Conservation (phyloP, 805 yeast species). For the Cyberlindnera mississippiensis region DNA sequence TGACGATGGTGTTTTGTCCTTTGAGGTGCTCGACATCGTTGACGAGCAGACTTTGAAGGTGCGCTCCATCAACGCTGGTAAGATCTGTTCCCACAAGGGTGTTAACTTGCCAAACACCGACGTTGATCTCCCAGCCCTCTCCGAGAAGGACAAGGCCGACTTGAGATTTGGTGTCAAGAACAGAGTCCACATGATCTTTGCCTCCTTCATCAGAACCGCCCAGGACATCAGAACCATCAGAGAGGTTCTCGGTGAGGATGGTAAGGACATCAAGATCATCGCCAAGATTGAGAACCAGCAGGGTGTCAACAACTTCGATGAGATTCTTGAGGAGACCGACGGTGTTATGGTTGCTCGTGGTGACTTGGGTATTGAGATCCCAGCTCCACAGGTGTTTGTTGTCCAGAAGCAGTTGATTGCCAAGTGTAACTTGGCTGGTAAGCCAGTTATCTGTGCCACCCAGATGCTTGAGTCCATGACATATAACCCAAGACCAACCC, state of each 20-base stretch:
- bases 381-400: slow-evolving; percentile 97
- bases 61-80: slow-evolving; percentile 89
- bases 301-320: slow-evolving; percentile 99
- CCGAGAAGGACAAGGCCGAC: slow-evolving; percentile 94
- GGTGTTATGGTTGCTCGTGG: slow-evolving; percentile 99
- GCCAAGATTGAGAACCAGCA: slow-evolving; percentile 99
- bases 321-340: slow-evolving; percentile 88
- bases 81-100: slow-evolving; percentile 96
- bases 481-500: slow-evolving; percentile 99
- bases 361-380: slow-evolving; percentile 98
- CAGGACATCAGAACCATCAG: slow-evolving; percentile 88
- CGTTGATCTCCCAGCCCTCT: slow-evolving; percentile 96
- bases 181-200: slow-evolving; percentile 97
- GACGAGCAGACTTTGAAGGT: slow-evolving; percentile 83
- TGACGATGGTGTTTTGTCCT: slow-evolving; percentile 97
- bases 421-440: slow-evolving; percentile 98
- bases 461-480: slow-evolving; percentile 99
- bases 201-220: slow-evolving; percentile 96
- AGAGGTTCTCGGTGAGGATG: slow-evolving; percentile 93
- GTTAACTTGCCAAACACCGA: slow-evolving; percentile 98
- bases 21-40: slow-evolving; percentile 81
- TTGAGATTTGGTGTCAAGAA: slow-evolving; percentile 94
- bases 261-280: slow-evolving; percentile 93
- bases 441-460: slow-evolving; percentile 99
- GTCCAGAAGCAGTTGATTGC: slow-evolving; percentile 99